Percentiles rank a stretch among this genome's conserved stretches.
phyloP scores from a whole-genome alignment of 768 basidiomycete species.

The Trametes villosa region DNA sequence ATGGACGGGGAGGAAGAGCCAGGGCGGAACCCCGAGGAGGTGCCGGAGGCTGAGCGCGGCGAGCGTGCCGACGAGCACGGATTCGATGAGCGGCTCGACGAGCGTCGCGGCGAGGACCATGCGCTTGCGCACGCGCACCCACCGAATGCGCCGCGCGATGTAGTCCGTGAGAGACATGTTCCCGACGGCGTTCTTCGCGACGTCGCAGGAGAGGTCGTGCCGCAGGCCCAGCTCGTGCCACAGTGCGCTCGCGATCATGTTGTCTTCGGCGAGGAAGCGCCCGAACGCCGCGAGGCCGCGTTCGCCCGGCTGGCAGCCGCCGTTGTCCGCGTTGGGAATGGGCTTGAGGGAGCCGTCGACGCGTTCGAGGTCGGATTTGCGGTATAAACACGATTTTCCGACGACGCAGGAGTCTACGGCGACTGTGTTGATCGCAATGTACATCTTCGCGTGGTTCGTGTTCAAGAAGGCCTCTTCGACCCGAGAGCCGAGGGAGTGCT shows the following conservation, averaged over 20 bases:
- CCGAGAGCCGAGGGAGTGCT: conserved; percentile 72
- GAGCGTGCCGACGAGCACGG: conserved; percentile 69
- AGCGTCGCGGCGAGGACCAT: conserved; percentile 90
- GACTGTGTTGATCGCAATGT: conserved; percentile 88
- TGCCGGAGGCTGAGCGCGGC: conserved; percentile 57
- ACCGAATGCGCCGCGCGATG: conserved; percentile 86
- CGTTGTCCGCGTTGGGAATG: conserved; percentile 29
- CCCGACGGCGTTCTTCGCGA: conserved; percentile 87
- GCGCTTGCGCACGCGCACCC: conserved; percentile 95
- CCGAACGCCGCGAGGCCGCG: conserved; percentile 80
- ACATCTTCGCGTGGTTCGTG: conserved; percentile 98
- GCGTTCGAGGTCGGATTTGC: conserved; percentile 83
- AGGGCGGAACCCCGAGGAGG: conserved; percentile 54
- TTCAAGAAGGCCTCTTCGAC: conserved; percentile 95
- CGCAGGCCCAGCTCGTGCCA: conserved; percentile 92
- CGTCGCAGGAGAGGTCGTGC: conserved; percentile 90
- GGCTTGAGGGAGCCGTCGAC: conserved; percentile 71
- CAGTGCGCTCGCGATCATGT: conserved; percentile 90
- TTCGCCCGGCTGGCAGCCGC: conserved; percentile 33
- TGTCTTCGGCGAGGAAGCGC: conserved; percentile 94
- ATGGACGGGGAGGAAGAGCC: conserved; percentile 62
- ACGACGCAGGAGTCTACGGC: conserved; percentile 95
- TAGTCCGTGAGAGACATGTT: conserved; percentile 87
- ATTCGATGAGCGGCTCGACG: conserved; percentile 92
- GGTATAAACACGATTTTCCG: conserved; percentile 95